Evolutionary conservation across 371 early-diverging fungal species (phyloP), one percentile per base, ranked within the genome.

Genomic region (Catenaria anguillulae): DNA sequence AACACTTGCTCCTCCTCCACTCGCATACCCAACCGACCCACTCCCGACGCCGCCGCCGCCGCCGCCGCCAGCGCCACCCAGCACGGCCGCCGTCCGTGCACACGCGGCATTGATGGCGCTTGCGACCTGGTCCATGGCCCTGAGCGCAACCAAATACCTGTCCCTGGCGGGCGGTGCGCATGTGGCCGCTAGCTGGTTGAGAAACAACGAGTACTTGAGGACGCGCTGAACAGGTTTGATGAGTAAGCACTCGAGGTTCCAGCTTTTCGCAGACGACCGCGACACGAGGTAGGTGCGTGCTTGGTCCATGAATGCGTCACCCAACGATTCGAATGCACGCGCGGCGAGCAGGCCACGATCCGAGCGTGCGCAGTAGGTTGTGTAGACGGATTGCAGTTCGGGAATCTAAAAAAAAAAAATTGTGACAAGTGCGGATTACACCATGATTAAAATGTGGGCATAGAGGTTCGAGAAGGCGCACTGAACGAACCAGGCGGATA

Each of bases 211-310:
- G 63, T 88, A 88, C 66, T 89, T 88, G n/a, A 89, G 73, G 8
- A 91, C 84, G 31, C 92, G 71, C 64, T 91, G 92, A 15, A 89
- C 87, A 35, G 92, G 92, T 63, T 89, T 89, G 66, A 91, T 88
- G 31, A 91, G 69, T 64, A 89, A 67, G 63, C 82, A 80, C 0
- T 77, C 76, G 31, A 91, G 68, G 73, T 89, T 89, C 89, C 13
- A 74, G 78, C 2, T 89, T 86, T 54, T 12, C 29, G 29, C 13
- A 8, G 10, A 29, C 10, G 75, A 72, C n/a, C 80, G 81, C 67
- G 81, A 67, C 60, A 80, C 68, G 64, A 74, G 69, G 61, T 71
- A 67, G 55, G 75, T 77, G 61, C 80, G 81, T 64, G 64, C 63
- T 74, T 75, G 63, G 1, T 12, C 13, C 15, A 17, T 5, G 10